Evolutionary conservation across 257 asterid genomes (phyloP).

Genomic region (Solanum piurae): DNA sequence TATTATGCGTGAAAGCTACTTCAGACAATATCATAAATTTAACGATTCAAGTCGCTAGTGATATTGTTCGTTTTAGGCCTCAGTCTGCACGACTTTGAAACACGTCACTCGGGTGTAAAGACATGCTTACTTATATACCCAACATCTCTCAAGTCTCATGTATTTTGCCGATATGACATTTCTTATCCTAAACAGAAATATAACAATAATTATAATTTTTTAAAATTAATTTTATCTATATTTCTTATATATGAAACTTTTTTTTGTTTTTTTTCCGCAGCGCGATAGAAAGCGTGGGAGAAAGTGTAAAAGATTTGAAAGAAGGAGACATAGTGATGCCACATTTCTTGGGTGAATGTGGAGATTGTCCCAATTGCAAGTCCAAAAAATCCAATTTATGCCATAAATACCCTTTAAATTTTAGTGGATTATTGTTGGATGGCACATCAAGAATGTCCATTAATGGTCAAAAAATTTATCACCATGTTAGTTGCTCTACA

Average conservation of each 20-base stretch:
- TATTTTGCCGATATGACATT: rapidly evolving
- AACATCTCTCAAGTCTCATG: too few relatives aligned
- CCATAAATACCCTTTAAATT: constrained; percentile 39
- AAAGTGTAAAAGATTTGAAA: constrained; percentile 27
- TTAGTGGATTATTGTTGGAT: constrained; percentile 41
- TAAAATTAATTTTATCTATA: background rate
- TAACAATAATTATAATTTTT: too few relatives aligned
- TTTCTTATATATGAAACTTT: background rate
- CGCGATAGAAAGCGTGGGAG: constrained; percentile 60
- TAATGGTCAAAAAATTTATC: constrained; percentile 38
- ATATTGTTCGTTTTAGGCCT: too few relatives aligned
- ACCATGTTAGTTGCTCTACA: constrained; percentile 57
- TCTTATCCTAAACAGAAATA: too few relatives aligned
- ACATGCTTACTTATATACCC: too few relatives aligned
- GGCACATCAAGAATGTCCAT: constrained; percentile 63
- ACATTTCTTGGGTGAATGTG: constrained; percentile 57
- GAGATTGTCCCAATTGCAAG: constrained; percentile 49
- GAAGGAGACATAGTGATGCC: constrained; percentile 61
- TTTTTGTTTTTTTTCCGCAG: background rate
- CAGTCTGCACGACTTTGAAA: too few relatives aligned
- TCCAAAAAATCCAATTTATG: constrained; percentile 33
- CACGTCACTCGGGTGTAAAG: rapidly evolving
- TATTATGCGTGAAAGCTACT: too few relatives aligned
- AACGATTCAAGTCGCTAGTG: rapidly evolving
- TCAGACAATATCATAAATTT: background rate